These are phyloP conservation scores for Trichoderma pleuroti DNA, from an alignment of 2,329 filamentous ascomycete genomes.

Conservation along the genomic window DNA sequence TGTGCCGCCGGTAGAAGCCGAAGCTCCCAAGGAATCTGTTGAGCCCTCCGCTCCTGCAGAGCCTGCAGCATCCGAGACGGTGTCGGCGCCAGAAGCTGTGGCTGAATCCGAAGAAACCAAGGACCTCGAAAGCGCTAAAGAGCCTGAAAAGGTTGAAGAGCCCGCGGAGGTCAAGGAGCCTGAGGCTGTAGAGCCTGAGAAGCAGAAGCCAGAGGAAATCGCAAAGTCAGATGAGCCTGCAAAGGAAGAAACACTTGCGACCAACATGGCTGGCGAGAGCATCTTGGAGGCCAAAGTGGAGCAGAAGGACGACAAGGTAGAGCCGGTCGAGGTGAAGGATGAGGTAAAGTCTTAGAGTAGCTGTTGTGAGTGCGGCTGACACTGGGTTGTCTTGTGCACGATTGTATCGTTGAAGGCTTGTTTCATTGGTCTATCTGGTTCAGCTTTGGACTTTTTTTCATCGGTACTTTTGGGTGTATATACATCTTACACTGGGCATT, in stretches of 20 bases:
- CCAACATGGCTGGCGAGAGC: constrained; percentile 44
- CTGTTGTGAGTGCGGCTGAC: not conserved
- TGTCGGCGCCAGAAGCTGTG: not conserved
- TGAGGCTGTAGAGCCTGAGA: not conserved
- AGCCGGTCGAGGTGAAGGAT: constrained; percentile 37
- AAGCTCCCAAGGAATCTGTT: not conserved
- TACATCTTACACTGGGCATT: not conserved
- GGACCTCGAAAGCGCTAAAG: not conserved
- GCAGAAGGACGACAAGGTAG: constrained; percentile 34
- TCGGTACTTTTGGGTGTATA: not conserved
- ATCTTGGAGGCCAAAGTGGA: constrained; percentile 39
- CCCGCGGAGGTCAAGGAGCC: not conserved
- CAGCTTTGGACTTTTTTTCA: not conserved
- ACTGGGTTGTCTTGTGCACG: not conserved
- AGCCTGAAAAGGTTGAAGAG: not conserved
- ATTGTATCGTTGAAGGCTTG: not conserved
- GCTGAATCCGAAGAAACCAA: not conserved
- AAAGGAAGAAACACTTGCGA: constrained; percentile 36
- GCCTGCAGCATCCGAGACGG: not conserved
- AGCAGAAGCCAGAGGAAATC: not conserved
- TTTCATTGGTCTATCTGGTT: not conserved
- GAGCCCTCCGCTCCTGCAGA: not conserved
- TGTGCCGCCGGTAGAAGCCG: not conserved
- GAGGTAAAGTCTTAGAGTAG: constrained; percentile 21
- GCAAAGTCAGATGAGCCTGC: constrained; percentile 9